A percentile compares a stretch with the other conserved stretches of the same genome.
Conservation (phyloP, 192 early-diverging fungal species). For the Jimgerdemannia flammicorona region DNA sequence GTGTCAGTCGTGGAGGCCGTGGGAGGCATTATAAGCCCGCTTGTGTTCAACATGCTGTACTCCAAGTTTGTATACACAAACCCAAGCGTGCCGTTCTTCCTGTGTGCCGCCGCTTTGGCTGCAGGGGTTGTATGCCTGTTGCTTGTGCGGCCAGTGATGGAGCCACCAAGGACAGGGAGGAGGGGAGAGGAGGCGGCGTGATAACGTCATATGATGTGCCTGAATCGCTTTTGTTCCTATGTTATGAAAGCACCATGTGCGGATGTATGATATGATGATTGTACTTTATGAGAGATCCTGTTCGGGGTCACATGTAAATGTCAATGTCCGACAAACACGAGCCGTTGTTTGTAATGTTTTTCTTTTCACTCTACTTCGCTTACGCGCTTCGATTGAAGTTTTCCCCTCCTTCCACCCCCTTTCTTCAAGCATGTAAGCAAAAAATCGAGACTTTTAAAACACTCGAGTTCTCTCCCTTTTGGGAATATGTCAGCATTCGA, state of each 20-base stretch:
- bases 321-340: too few species aligned
- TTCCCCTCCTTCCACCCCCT: too few species aligned
- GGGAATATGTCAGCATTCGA: too few species aligned
- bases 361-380: too few species aligned
- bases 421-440: too few species aligned
- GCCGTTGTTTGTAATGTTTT: too few species aligned
- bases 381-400: too few species aligned
- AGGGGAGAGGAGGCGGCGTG: neutral
- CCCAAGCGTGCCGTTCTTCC: neutral
- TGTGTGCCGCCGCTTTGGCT: neutral
- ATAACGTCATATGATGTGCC: neutral
- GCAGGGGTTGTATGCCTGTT: neutral
- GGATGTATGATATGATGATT: too few species aligned
- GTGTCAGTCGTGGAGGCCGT: neutral
- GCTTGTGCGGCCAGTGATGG: neutral
- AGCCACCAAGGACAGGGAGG: neutral
- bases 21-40: neutral
- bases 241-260: neutral
- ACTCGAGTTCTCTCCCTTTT: too few species aligned
- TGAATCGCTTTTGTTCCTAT: neutral
- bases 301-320: too few species aligned
- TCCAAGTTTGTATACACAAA: neutral
- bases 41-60: conserved; percentile 1
- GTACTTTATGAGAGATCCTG: too few species aligned
- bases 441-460: too few species aligned